Evolutionary conservation across 192 early-diverging fungal species (phyloP), one percentile per base, ranked within the genome.

Genomic region (Funneliformis mosseae): DNA sequence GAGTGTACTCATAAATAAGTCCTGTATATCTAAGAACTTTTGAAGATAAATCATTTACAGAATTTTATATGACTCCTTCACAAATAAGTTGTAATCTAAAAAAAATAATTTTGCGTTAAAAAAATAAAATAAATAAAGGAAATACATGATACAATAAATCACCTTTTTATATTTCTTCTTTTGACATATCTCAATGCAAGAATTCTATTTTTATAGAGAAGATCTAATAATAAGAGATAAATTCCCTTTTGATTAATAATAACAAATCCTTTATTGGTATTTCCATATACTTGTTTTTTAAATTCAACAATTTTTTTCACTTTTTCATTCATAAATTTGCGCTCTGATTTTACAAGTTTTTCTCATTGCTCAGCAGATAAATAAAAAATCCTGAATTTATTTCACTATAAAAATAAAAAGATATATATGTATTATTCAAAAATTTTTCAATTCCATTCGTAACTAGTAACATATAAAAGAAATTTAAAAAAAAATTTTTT

Each of bases 201-300:
- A 85, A 99, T 99, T 74, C 90, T 90, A 82, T 99, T 92, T 90
- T 99, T 98, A 80, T 95, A 96, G 81, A 99, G 88, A 27, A 99
- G 89, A 87, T 99, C 98, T 69, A 99, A 89, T 77, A 95, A 97
- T 71, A 99, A 88, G 27, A 97, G 98, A 82, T 99, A 97, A 79
- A 99, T 97, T 70, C 98, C 98, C 91, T 99, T 99, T 85, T 99
- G 98, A 91, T 99, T 99, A 85, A 99, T 93, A 63, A 99, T 88
- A 23, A 99, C 95, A 84, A 99, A 99, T 59, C 95, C 94, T 84
- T 95, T 93, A 68, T 89, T 84, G 79, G 93, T 91, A 83, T 94
- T 89, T 62, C 89, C 88, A 91, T 95, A 97, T 41, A 99, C 95
- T n/a, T 87, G 82, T 84, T 97, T 98, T 88, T 99, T 99, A 81